Conservation (phyloP, 164 flowering plant genomes). For the Hamamelis virginiana region DNA sequence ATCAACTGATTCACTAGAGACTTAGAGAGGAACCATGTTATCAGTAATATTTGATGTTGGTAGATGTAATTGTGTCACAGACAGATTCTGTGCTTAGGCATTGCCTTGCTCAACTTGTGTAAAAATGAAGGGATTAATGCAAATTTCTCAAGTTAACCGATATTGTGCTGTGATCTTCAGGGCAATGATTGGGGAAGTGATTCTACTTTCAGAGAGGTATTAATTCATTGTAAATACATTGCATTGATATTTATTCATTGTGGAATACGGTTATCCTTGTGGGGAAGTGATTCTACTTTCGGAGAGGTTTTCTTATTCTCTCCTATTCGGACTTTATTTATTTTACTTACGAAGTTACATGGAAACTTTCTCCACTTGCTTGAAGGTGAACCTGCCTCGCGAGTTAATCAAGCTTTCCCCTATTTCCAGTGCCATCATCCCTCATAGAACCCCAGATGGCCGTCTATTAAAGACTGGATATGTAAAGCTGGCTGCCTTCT, state of each 20-base stretch:
- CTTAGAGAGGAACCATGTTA: too few species aligned
- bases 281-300: too few species aligned
- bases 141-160: not conserved
- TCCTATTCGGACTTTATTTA: too few species aligned
- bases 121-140: not conserved
- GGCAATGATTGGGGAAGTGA: constrained; percentile 34
- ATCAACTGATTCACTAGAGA: too few species aligned
- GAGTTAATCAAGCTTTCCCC: constrained; percentile 80
- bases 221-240: not conserved
- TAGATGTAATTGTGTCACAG: too few species aligned
- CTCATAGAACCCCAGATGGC: constrained; percentile 77
- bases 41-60: too few species aligned
- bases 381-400: constrained; percentile 86
- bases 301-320: too few species aligned
- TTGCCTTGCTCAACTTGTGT: not conserved
- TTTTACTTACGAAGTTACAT: not conserved
- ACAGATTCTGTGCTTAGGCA: constrained; percentile 1
- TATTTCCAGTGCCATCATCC: constrained; percentile 75
- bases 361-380: constrained; percentile 3
- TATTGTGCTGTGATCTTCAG: constrained; percentile 39
- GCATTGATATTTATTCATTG: not conserved
- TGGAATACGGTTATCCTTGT: not conserved
- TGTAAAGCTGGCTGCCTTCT: constrained; percentile 75
- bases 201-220: constrained; percentile 74
- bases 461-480: constrained; percentile 80